These are phyloP conservation scores for Sporormia fimetaria DNA, from an alignment of 495 filamentous ascomycete species.

Conservation along the genomic window DNA sequence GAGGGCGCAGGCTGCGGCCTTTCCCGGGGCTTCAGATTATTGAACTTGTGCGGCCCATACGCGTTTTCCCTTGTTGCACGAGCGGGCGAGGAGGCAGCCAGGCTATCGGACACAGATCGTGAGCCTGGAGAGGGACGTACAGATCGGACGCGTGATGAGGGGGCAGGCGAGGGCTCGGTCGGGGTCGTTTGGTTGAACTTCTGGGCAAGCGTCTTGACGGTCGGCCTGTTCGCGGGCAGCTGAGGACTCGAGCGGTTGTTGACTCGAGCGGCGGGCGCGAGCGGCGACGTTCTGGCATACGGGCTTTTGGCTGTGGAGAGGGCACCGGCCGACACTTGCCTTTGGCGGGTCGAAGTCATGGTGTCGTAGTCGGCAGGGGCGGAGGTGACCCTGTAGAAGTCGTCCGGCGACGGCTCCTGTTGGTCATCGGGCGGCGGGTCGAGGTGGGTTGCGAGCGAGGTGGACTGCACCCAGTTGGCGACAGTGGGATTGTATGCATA, in stretches of 20 bases:
- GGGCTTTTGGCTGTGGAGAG: too few relatives aligned
- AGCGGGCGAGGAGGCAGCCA: slow-evolving; percentile 13
- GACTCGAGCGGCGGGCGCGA: too few relatives aligned
- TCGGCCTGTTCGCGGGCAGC: slow-evolving; percentile 13
- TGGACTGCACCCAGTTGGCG: slow-evolving; percentile 20
- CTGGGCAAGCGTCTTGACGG: slow-evolving; percentile 19
- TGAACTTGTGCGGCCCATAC: slow-evolving; percentile 24
- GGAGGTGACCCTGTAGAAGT: slow-evolving; percentile 14
- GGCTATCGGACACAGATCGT: slow-evolving; percentile 3
- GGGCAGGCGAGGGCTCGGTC: slow-evolving; percentile 6
- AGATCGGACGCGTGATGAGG: slow-evolving; percentile 6
- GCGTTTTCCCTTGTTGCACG: slow-evolving; percentile 16
- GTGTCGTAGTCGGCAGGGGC: slow-evolving; percentile 15
- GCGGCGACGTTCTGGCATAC: too few relatives aligned
- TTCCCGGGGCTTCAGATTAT: slow-evolving; percentile 23
- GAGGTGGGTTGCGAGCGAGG: slow-evolving; percentile 12
- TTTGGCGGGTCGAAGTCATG: slow-evolving; percentile 2
- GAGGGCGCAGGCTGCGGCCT: slow-evolving; percentile 22
- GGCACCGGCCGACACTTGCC: too few relatives aligned
- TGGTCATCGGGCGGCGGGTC: slow-evolving; percentile 13
- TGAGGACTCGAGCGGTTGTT: slow-evolving; percentile 13
- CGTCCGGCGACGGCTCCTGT: background rate
- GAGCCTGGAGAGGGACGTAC: slow-evolving; percentile 6
- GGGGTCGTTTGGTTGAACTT: slow-evolving; percentile 20
- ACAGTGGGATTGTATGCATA: slow-evolving; percentile 21